phyloP scores from a whole-genome alignment of 2,329 filamentous ascomycete genomes.

The Blumeria graminis region DNA sequence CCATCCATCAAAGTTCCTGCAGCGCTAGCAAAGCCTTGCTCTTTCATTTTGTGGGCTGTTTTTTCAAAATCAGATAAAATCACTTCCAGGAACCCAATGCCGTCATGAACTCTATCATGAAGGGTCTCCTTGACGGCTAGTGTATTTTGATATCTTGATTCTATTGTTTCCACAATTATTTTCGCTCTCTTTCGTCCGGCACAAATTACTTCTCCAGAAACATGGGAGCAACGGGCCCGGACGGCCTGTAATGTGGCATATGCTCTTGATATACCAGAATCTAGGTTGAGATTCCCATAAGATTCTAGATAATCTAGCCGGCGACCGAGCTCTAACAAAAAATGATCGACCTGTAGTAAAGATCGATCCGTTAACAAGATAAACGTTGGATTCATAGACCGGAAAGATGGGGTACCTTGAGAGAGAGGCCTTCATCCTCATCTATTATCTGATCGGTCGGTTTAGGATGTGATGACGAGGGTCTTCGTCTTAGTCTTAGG shows the following conservation, averaged over 20 bases:
- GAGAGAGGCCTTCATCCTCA: constrained; percentile 33
- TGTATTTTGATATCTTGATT: constrained; percentile 67
- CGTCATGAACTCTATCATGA: constrained; percentile 75
- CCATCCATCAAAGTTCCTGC: constrained; percentile 53
- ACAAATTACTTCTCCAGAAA: constrained; percentile 74
- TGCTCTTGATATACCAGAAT: constrained; percentile 61
- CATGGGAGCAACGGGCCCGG: constrained; percentile 65
- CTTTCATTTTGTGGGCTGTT: constrained; percentile 54
- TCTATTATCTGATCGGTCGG: constrained; percentile 36
- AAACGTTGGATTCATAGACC: neutral
- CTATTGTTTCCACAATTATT: constrained; percentile 79
- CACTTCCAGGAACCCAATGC: constrained; percentile 63
- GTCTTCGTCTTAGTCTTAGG: constrained; percentile 18
- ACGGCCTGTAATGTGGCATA: constrained; percentile 73
- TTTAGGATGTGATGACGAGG: constrained; percentile 30
- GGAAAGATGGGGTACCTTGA: constrained; percentile 22
- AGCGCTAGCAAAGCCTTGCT: constrained; percentile 50
- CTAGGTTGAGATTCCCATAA: constrained; percentile 63
- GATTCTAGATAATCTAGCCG: constrained; percentile 72
- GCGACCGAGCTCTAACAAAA: constrained; percentile 65
- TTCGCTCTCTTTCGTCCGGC: constrained; percentile 63
- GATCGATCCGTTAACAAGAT: neutral
- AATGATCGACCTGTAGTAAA: constrained; percentile 39
- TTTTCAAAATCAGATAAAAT: constrained; percentile 72
- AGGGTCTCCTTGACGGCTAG: constrained; percentile 64